Conservation (phyloP, 345 rosid species). For the Excoecaria cochinchinensis region DNA sequence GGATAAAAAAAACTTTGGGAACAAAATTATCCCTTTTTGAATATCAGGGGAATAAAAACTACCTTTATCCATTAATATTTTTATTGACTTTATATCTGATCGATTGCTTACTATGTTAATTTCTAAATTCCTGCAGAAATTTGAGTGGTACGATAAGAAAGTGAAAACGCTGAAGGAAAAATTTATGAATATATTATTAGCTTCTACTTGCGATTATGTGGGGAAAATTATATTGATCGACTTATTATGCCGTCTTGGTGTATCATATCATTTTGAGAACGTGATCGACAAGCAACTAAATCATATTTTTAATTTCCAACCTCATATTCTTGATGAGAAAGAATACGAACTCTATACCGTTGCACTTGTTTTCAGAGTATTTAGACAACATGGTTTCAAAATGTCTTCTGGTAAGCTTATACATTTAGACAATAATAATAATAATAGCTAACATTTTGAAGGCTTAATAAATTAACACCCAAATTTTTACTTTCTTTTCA, state of each 20-base stretch:
- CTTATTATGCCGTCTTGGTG: not conserved
- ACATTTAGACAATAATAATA: no score
- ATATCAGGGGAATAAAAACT: no score
- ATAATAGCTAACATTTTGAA: no score
- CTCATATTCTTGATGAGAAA: not conserved
- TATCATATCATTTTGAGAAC: not conserved
- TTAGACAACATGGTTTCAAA: constrained; percentile 15
- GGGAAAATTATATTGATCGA: not conserved
- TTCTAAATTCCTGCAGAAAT: not conserved
- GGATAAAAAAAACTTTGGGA: no score
- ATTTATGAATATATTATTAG: not conserved
- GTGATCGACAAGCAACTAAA: not conserved
- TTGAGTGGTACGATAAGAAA: not conserved
- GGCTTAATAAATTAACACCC: not conserved
- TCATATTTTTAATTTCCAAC: not conserved
- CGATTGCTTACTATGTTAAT: no score
- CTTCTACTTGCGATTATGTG: not conserved
- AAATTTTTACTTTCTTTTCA: no score
- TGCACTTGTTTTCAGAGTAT: not conserved
- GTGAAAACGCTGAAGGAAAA: not conserved
- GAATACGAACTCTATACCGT: not conserved
- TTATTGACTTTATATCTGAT: no score
- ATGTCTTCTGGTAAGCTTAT: not conserved
- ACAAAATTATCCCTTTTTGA: no score
- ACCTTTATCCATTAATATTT: no score